These are phyloP conservation scores for Echites panduratus DNA, from an alignment of 257 asterid genomes.

Conservation along the genomic window DNA sequence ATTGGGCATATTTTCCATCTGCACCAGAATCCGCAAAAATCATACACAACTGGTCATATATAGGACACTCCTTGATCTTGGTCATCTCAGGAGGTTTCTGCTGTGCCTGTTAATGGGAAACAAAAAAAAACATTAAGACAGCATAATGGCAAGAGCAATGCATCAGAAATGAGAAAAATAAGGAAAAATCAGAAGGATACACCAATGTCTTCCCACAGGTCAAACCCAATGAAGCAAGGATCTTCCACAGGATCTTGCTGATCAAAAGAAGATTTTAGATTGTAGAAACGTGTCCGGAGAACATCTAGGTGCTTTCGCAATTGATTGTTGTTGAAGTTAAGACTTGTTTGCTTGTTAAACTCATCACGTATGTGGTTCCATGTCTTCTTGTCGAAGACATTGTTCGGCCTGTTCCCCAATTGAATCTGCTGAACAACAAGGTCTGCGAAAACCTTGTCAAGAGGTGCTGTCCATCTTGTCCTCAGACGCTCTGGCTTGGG, in stretches of 20 bases:
- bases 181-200: conserved; percentile 29
- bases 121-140: background rate
- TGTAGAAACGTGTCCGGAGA: conserved; percentile 74
- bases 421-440: conserved; percentile 77
- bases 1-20: conserved; percentile 89
- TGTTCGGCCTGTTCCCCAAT: conserved; percentile 71
- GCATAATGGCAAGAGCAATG: background rate
- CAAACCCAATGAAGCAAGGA: conserved; percentile 67
- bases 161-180: background rate
- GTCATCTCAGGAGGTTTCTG: conserved; percentile 61
- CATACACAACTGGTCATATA: conserved; percentile 65
- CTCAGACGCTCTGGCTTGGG: conserved; percentile 86
- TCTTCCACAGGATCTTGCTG: conserved; percentile 59
- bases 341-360: conserved; percentile 63
- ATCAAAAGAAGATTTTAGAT: conserved; percentile 52
- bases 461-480: conserved; percentile 86
- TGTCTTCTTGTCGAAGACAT: conserved; percentile 89
- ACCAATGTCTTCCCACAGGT: conserved; percentile 92
- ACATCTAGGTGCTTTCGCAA: conserved; percentile 89
- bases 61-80: conserved; percentile 81
- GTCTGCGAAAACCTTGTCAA: conserved; percentile 79
- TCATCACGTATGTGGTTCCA: conserved; percentile 81
- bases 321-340: conserved; percentile 83
- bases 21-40: conserved; percentile 84
- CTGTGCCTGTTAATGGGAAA: conserved; percentile 45